Base-by-base conservation (phyloP, 306 rosid genomes). In the Cucurbita ficifolia region DNA sequence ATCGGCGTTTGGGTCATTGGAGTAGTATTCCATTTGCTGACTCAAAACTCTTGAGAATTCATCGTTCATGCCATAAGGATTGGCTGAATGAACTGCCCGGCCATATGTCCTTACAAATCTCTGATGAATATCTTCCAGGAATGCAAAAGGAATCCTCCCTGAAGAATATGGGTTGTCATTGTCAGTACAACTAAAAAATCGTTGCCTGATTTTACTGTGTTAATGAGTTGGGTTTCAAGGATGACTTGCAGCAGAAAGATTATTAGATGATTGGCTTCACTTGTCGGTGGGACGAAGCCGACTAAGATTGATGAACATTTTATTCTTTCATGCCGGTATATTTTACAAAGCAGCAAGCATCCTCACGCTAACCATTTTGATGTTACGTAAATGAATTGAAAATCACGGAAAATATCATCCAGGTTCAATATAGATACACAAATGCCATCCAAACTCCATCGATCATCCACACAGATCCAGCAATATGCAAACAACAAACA, bases 1-100 rank as follows among this genome's bases (percentile, higher is more conserved):
- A 81, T 95, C 97, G 4, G 99, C 97, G 77, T 91, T 95, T n/a
- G 99, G 99, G 75, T 95, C 99, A 74, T 42, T 91, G 9, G 99
- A 88, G 77, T 85, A 95, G 78, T 89, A 88, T 75, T 93, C 97
- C 79, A 90, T 86, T 73, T 93, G 97, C 84, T 90, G 98, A 70
- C 83, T 93, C 80, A 95, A 81, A 86, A 91, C 88, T 82, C 99
- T 89, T 19, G 97, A 91, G 69, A 95, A 95, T 53, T 95, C 99
- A 6, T 95, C 97, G 73, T 95, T 95, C 96, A 90, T 95, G 45
- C 84, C 96, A 79, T 95, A 95, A 7, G 99, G 89, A 60, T 87
- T 92, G 16, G 99, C 99, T 4, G 89, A 82, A 48, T 67, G 88
- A 80, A 91, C 89, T 8, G 96, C 88, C 35, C 99, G 97, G 43